phyloP scores from a whole-genome alignment of 2,329 filamentous ascomycete species.

The Penicillium sp. region DNA sequence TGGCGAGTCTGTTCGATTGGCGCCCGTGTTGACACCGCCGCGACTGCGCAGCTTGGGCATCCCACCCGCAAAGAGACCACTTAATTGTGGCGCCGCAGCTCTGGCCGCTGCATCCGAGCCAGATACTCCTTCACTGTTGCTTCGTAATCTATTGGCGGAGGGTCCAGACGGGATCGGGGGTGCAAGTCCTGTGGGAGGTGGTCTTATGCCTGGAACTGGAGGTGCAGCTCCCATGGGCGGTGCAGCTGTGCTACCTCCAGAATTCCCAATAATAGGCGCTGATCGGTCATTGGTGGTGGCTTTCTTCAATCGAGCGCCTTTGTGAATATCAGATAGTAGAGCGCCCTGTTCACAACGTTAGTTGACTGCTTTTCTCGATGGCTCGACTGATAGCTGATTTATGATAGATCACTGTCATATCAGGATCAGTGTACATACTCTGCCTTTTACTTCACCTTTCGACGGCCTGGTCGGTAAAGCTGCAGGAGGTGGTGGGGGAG shows the following conservation, averaged over 20 bases:
- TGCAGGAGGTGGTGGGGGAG: conserved; percentile 60
- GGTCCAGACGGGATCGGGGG: conserved; percentile 53
- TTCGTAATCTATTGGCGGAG: conserved; percentile 65
- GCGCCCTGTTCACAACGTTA: conserved; percentile 65
- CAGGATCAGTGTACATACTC: conserved; percentile 56
- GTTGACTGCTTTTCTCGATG: neutral
- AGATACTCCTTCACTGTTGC: conserved; percentile 69
- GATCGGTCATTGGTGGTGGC: conserved; percentile 90
- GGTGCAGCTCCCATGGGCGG: conserved; percentile 73
- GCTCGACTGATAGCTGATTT: neutral
- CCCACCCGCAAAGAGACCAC: conserved; percentile 84
- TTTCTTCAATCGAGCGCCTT: conserved; percentile 79
- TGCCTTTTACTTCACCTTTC: conserved; percentile 55
- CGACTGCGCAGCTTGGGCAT: conserved; percentile 95
- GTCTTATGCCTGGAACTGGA: conserved; percentile 64
- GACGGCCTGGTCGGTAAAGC: conserved; percentile 60
- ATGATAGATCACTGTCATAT: neutral
- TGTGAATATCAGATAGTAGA: conserved; percentile 81
- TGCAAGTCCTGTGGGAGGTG: conserved; percentile 26
- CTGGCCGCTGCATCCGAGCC: conserved; percentile 46
- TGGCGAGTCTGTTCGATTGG: conserved; percentile 66
- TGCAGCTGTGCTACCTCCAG: conserved; percentile 58
- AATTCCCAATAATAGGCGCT: conserved; percentile 67
- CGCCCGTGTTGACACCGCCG: conserved; percentile 75
- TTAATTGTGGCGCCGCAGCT: conserved; percentile 70